phyloP scores from a whole-genome alignment of 352 stramenopile genomes.

The Thalassiosira hispida region DNA sequence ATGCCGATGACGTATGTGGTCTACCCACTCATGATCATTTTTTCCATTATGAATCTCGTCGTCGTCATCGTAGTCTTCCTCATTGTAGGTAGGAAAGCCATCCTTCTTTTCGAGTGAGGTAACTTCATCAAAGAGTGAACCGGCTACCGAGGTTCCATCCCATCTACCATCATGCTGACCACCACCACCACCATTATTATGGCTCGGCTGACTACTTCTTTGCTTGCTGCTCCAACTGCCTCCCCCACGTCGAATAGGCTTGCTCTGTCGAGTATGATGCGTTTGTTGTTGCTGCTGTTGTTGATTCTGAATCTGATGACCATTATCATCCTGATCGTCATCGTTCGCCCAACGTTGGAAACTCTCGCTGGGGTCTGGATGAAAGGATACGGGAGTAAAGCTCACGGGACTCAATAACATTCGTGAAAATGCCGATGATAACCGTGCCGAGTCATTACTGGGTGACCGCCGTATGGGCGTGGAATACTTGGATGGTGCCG shows the following conservation, averaged over 20 bases:
- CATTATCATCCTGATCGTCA: too few species aligned
- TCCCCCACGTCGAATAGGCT: too few species aligned
- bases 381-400: conserved; percentile 36
- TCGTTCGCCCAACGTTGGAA: background rate
- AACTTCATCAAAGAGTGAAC: conserved; percentile 38
- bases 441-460: conserved; percentile 30
- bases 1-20: too few species aligned
- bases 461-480: background rate
- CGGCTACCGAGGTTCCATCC: conserved; percentile 17
- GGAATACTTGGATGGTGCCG: background rate
- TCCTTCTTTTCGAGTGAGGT: conserved; percentile 21
- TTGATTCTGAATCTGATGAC: too few species aligned
- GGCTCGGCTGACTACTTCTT: too few species aligned
- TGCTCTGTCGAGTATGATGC: too few species aligned
- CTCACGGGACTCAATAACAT: conserved; percentile 36
- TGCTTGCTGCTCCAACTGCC: too few species aligned
- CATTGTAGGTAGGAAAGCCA: conserved; percentile 7
- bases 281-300: too few species aligned
- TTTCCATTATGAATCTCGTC: conserved; percentile 10
- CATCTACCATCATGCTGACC: background rate
- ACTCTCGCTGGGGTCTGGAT: conserved; percentile 5
- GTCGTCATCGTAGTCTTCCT: background rate
- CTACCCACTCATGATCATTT: too few species aligned
- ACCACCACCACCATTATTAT: too few species aligned
- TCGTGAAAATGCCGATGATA: conserved; percentile 40